Conservation (phyloP, 371 early-diverging fungal genomes). For the Mucor saturninus region DNA sequence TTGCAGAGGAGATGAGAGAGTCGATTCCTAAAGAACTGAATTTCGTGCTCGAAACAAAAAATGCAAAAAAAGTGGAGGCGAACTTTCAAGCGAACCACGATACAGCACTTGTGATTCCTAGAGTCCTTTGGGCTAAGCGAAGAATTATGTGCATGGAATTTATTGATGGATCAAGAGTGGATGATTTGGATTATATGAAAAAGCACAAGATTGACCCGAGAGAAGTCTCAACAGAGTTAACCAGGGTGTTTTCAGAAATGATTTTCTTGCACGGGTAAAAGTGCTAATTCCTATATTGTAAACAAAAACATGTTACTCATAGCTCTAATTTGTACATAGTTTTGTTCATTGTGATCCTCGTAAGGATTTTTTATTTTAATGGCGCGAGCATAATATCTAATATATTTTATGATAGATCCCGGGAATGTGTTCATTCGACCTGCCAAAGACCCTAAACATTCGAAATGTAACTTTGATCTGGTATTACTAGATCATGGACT, state of each 20-base stretch:
- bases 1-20: conserved; percentile 86
- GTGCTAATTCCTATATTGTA: no score
- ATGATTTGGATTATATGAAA: conserved; percentile 73
- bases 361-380: conserved; percentile 24
- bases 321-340: conserved; percentile 8
- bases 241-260: conserved; percentile 86
- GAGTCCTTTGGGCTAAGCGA: conserved; percentile 66
- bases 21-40: conserved; percentile 88
- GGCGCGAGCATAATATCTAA: not conserved
- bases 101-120: conserved; percentile 64
- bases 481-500: conserved; percentile 94
- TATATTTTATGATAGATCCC: conserved; percentile 48
- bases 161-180: conserved; percentile 76
- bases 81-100: conserved; percentile 57
- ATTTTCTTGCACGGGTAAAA: conserved; percentile 79
- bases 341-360: conserved; percentile 85
- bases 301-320: no score
- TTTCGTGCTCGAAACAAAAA: conserved; percentile 79
- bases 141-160: conserved; percentile 82
- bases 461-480: conserved; percentile 82
- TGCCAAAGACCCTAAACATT: conserved; percentile 44
- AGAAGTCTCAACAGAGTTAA: conserved; percentile 76
- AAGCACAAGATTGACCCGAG: conserved; percentile 71
- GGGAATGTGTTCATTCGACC: conserved; percentile 79
- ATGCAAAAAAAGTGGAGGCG: conserved; percentile 65